phyloP scores from a whole-genome alignment of 208 protist genomes.

The Trypanosoma vivax region DNA sequence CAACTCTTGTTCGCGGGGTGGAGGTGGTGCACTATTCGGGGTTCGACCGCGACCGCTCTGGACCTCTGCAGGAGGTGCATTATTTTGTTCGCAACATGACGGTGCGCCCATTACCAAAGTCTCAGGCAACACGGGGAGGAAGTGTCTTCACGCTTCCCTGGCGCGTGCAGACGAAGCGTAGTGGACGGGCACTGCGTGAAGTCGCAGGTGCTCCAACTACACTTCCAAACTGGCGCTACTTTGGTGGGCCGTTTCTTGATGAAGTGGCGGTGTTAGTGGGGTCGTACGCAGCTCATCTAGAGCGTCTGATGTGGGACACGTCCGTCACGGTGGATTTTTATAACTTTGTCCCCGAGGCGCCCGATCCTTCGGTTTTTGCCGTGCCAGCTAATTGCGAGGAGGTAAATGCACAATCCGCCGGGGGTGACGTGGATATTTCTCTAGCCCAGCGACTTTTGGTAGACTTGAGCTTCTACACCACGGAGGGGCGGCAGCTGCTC shows the following conservation, averaged over 20 bases:
- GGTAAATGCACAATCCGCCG: slow-evolving; percentile 11
- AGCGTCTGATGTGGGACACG: slow-evolving; percentile 24
- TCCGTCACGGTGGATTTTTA: slow-evolving; percentile 61
- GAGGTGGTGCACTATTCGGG: slow-evolving; percentile 31
- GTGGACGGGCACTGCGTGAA: slow-evolving; percentile 21
- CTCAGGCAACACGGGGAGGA: background rate
- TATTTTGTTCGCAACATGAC: slow-evolving; percentile 30
- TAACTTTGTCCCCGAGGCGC: slow-evolving; percentile 45
- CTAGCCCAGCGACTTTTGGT: slow-evolving; percentile 31
- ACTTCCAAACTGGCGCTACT: slow-evolving; percentile 65
- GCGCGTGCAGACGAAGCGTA: slow-evolving; percentile 39
- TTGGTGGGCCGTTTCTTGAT: slow-evolving; percentile 63
- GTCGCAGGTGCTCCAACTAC: slow-evolving; percentile 28
- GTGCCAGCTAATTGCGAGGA: slow-evolving; percentile 39
- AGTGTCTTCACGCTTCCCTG: slow-evolving; percentile 29
- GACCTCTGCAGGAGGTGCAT: slow-evolving; percentile 33
- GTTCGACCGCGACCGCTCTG: slow-evolving; percentile 31
- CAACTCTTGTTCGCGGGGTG: slow-evolving; percentile 37
- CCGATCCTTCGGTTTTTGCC: slow-evolving; percentile 32
- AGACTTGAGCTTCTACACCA: slow-evolving; percentile 29
- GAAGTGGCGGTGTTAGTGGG: slow-evolving; percentile 31
- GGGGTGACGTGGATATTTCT: slow-evolving; percentile 19
- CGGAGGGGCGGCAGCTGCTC: slow-evolving; percentile 6
- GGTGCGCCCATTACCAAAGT: background rate
- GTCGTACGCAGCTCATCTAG: slow-evolving; percentile 8